Base-by-base conservation (phyloP, 352 stramenopile genomes). In the Pythium pyrilobum region DNA sequence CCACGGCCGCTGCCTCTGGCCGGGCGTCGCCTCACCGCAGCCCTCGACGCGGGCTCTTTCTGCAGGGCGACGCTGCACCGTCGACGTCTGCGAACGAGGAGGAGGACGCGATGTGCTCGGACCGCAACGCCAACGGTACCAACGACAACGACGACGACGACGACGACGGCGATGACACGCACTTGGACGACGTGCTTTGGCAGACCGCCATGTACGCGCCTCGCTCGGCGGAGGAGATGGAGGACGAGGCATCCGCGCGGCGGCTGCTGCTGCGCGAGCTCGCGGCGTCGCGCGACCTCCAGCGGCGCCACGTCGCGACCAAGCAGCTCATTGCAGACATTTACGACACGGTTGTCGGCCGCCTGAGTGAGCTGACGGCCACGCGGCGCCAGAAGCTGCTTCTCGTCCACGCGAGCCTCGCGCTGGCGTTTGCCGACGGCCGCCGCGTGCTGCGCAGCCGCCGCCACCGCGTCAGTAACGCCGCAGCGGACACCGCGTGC, bases 241-340 rank as follows among this genome's bases (percentile, higher is more conserved):
- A 81, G 21, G 76, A 58, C 13, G 34, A 54, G 4, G 31, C 46
- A 5, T 38, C 15, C 1, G 42, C 64, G 2, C 44, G 52, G 13
- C 39, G 62, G 44, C 33, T 55, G 1, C 50, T 80, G 6, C 36
- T 66, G n/a, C 40, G 39, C 11, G 57, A 67, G 4, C 41, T 72
- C 18, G 32, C 72, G 36, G 39, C 71, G 12, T 77, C 74, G 6
- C 65, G 64, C 27, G 75, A 89, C 9, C 68, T 74, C n/a, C 64
- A 64, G 18, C 86, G 82, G 56, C 46, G 66, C 5, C 36, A 81
- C 16, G 68, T 72, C 0, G 45, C 59, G 40, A 54, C 87, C 21
- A 89, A 87, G 53, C 79, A 87, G 43, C 82, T 87, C 37, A 89
- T 87, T 29, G 66, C 59, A 13, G 74, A 86, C 44, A 73, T 85